These are phyloP conservation scores for Calonectria crousiana DNA, from an alignment of 2,329 filamentous ascomycete species.

Conservation along the genomic window DNA sequence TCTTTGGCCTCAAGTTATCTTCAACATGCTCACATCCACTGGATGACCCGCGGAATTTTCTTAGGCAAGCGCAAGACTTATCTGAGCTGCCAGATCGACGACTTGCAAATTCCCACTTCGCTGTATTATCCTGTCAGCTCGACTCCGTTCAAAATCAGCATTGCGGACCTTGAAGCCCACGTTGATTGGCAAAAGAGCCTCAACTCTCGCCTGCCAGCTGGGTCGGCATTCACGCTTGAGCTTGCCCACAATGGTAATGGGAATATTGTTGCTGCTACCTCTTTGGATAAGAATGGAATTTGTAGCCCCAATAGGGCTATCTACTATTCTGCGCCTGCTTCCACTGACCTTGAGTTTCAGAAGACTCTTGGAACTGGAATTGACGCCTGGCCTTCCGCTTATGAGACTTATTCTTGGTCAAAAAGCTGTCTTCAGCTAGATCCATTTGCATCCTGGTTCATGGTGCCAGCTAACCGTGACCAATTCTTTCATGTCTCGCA, in stretches of 20 bases:
- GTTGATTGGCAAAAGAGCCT: slow-evolving; percentile 27
- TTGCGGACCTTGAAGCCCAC: slow-evolving; percentile 26
- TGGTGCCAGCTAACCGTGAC: slow-evolving; percentile 30
- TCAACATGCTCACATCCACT: slow-evolving; percentile 30
- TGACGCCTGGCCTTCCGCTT: slow-evolving; percentile 20
- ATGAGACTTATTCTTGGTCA: slow-evolving; percentile 26
- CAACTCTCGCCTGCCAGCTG: slow-evolving; percentile 27
- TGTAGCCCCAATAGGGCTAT: slow-evolving; percentile 20
- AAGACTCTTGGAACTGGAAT: slow-evolving; percentile 25
- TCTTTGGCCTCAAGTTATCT: slow-evolving; percentile 28
- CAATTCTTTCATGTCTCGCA: slow-evolving; percentile 33
- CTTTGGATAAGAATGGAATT: background rate
- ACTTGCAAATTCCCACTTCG: slow-evolving; percentile 25
- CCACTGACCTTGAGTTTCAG: slow-evolving; percentile 26
- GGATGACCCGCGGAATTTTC: slow-evolving; percentile 33
- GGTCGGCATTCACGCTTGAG: slow-evolving; percentile 27
- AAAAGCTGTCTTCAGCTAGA: slow-evolving; percentile 28
- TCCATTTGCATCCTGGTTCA: slow-evolving; percentile 31
- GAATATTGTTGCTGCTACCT: slow-evolving; percentile 23
- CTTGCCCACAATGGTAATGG: slow-evolving; percentile 33
- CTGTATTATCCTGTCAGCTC: slow-evolving; percentile 25
- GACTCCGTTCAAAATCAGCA: slow-evolving; percentile 30
- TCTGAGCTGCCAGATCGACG: slow-evolving; percentile 30
- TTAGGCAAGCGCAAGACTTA: slow-evolving; percentile 31
- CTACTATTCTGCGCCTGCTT: slow-evolving; percentile 18